Conservation (phyloP, 352 stramenopile species). For the Pythium phragmiticola region DNA sequence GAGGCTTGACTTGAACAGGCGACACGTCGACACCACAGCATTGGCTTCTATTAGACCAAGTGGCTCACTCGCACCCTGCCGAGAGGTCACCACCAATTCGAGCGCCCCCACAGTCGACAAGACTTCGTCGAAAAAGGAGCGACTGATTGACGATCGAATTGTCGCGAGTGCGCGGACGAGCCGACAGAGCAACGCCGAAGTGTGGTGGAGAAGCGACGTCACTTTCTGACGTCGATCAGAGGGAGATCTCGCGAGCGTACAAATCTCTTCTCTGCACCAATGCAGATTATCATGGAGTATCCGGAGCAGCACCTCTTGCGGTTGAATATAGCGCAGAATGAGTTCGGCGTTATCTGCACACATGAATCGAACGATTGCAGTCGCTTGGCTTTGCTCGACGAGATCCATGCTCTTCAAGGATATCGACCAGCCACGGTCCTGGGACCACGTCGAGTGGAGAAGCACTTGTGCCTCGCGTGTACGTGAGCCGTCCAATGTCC, state of each 20-base stretch:
- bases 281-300: not conserved
- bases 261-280: not conserved
- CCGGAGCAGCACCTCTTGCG: not conserved
- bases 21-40: not conserved
- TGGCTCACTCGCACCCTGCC: not conserved
- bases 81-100: too few relatives aligned
- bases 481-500: not conserved
- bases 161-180: not conserved
- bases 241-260: too few relatives aligned
- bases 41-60: not conserved
- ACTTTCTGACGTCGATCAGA: not conserved
- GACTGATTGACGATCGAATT: not conserved
- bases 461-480: not conserved
- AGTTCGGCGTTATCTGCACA: not conserved
- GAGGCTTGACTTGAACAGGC: conserved; percentile 3
- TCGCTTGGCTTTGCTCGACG: conserved; percentile 1
- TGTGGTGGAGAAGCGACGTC: not conserved
- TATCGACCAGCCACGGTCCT: not conserved
- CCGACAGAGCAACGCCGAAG: not conserved
- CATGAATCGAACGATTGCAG: not conserved
- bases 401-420: not conserved
- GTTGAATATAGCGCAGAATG: not conserved
- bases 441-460: not conserved
- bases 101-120: not conserved
- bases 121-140: not conserved